Percentiles rank a stretch among this genome's conserved stretches.
phyloP scores from a whole-genome alignment of 2,329 filamentous ascomycete genomes.

The Dothistroma septosporum region DNA sequence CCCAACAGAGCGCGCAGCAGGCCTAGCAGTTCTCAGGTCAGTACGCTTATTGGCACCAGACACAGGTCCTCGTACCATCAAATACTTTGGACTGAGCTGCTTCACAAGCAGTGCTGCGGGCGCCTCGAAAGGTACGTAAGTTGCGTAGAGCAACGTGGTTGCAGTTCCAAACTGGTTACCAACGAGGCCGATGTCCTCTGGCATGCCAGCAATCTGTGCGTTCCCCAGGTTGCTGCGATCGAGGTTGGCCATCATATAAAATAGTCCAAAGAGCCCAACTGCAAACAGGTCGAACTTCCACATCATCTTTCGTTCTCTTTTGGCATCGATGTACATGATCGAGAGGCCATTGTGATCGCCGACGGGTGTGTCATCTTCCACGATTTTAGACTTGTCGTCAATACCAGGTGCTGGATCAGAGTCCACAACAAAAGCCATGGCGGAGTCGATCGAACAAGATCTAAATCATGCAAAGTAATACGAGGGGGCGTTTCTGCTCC shows the following conservation, averaged over 20 bases:
- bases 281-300: slow-evolving; percentile 12
- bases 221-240: slow-evolving; percentile 43
- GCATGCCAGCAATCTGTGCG: slow-evolving; percentile 42
- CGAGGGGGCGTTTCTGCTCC: background rate
- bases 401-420: background rate
- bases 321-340: slow-evolving; percentile 1
- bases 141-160: slow-evolving; percentile 8
- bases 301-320: slow-evolving; percentile 7
- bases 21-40: background rate
- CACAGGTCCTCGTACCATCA: background rate
- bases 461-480: background rate
- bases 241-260: slow-evolving; percentile 13
- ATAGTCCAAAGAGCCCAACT: slow-evolving; percentile 8
- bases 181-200: slow-evolving; percentile 43
- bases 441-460: background rate
- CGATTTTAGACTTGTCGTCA: background rate
- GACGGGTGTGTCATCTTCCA: background rate
- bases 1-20: slow-evolving; percentile 9
- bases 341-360: background rate
- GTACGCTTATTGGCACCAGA: background rate
- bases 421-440: background rate
- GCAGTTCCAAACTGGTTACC: slow-evolving; percentile 36
- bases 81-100: slow-evolving; percentile 8
- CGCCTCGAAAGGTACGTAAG: slow-evolving; percentile 43
- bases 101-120: slow-evolving; percentile 6